Evolutionary conservation across 257 asterid genomes (phyloP).

Genomic region (Leonotis leonurus): DNA sequence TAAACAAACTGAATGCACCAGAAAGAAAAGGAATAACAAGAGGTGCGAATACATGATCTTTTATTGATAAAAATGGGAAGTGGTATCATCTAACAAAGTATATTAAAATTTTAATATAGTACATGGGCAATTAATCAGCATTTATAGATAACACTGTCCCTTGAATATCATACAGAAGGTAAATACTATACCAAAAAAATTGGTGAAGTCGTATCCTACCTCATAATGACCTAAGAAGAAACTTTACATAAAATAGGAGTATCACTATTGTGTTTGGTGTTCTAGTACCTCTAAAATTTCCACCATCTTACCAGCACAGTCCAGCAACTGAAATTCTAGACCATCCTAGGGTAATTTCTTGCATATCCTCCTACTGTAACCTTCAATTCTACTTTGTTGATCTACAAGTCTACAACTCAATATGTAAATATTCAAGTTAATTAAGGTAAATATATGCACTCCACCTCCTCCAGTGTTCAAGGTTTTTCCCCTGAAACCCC

Average conservation of each 20-base stretch:
- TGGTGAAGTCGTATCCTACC: neutral
- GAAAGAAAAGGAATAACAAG: neutral
- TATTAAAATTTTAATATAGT: neutral
- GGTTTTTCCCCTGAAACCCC: no score
- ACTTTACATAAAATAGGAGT: neutral
- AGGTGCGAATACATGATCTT: neutral
- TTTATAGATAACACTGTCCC: neutral
- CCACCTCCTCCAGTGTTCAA: no score
- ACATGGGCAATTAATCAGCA: neutral
- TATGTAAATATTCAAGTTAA: no score
- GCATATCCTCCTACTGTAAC: neutral
- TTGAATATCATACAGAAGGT: neutral
- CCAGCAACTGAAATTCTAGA: neutral
- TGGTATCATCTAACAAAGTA: neutral
- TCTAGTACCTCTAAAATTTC: neutral
- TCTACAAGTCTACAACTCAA: no score
- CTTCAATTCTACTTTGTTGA: neutral
- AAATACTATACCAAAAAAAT: neutral
- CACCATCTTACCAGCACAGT: neutral
- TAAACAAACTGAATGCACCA: neutral
- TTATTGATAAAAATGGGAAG: neutral
- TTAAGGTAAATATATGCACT: no score
- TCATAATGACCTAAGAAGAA: neutral
- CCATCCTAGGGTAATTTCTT: constrained; percentile 7
- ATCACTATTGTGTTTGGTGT: neutral